Percentiles rank a stretch among this genome's conserved stretches.
These are phyloP conservation scores for Paraurostyla sp. DNA, from an alignment of 73 alveolate genomes.

Conservation along the genomic window DNA sequence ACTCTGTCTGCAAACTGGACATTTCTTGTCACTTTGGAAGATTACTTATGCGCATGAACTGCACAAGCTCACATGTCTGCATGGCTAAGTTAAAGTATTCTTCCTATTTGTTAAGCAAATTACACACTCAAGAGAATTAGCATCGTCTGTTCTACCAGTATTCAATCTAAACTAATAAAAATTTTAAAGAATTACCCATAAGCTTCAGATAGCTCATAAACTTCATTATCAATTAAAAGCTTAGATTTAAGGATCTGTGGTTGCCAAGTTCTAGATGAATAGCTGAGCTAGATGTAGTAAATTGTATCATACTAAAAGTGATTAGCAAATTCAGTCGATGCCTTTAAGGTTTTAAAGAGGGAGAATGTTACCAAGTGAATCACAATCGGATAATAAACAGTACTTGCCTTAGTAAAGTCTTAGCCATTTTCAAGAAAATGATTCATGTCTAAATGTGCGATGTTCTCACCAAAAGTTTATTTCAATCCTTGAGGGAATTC, in stretches of 20 bases:
- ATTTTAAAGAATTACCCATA: too few species aligned
- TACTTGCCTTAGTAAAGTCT: constrained; percentile 28
- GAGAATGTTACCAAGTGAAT: constrained; percentile 5
- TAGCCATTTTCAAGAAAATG: background rate
- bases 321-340: background rate
- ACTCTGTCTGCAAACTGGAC: constrained; percentile 69
- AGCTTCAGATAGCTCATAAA: constrained; percentile 34
- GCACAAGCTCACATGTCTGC: constrained; percentile 67
- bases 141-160: constrained; percentile 51
- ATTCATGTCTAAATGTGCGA: background rate
- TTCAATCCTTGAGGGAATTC: background rate
- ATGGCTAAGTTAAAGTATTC: constrained; percentile 34
- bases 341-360: background rate
- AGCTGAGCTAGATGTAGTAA: background rate
- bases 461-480: background rate
- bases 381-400: constrained; percentile 6
- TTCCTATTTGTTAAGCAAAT: constrained; percentile 56
- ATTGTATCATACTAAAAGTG: background rate
- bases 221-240: background rate
- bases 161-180: too few species aligned
- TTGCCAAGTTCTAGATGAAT: background rate
- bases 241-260: background rate
- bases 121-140: constrained; percentile 56
- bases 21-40: background rate
- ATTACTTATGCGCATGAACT: constrained; percentile 36